Base-by-base conservation (phyloP, 2,329 filamentous ascomycete species). In the Lomentospora prolificans region DNA sequence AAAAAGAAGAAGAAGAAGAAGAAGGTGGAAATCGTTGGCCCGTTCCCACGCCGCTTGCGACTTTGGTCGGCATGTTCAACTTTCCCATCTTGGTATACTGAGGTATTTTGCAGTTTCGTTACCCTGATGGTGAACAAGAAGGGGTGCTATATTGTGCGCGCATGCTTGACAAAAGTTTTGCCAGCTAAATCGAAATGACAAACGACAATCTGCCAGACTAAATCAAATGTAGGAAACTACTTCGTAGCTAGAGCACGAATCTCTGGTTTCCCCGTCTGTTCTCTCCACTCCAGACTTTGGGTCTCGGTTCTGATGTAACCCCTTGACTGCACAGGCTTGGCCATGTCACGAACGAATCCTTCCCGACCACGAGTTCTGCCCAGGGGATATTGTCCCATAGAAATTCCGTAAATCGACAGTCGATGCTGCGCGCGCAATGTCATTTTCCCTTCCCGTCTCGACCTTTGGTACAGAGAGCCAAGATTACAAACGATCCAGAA, bases 221-320 rank as follows among this genome's bases (percentile, higher is more conserved):
- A 6, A 33, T 12, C 30, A 7, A 33, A 12, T 33, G 30, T 33
- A 33, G 30, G n/a, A n/a, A n/a, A n/a, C 50, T 12, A 10, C 50
- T 25, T 9, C 8, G 5, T 31, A 10, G 17, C 3, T 19, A 31
- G n/a, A n/a, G 27, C 25, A 12, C 5, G 28, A 33, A 31, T 52
- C 25, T 52, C 50, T 52, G 50, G 50, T 52, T 52, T 52, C 28
- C 50, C 27, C 50, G 28, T 52, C 50, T 33, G 50, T 52, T 52
- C 50, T 31, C 50, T 30, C 50, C 22, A 22, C 44, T 48, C 22
- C 7, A 19, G 24, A 48, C 44, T 14, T 22, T 48, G 44, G 44
- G 19, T 17, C 17, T 6, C n/a, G 17, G 17, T 25, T 25, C 17
- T 48, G 44, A 48, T 48, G 44, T 48, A 48, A 48, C 44, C 44